Evolutionary conservation across 495 filamentous ascomycete genomes (phyloP).

Genomic region (Jackrogersella minutella): DNA sequence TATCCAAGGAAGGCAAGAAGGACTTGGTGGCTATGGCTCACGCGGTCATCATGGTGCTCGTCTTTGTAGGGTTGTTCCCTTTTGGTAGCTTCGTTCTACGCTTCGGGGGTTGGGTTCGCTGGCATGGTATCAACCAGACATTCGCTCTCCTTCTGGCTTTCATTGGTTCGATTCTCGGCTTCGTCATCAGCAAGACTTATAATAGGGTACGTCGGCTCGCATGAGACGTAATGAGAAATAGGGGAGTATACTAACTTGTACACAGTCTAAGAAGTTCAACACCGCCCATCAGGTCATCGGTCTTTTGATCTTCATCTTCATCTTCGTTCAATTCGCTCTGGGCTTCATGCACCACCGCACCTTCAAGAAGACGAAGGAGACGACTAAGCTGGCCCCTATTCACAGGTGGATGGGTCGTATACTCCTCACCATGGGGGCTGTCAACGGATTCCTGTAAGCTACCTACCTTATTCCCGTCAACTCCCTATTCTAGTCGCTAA

Average conservation of each 20-base stretch:
- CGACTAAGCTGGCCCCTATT: conserved; percentile 56
- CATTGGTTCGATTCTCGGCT: conserved; percentile 59
- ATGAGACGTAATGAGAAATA: neutral
- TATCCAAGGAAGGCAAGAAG: conserved; percentile 37
- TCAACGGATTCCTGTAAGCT: conserved; percentile 59
- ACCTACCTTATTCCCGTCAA: neutral
- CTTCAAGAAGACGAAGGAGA: conserved; percentile 53
- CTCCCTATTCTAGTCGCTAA: neutral
- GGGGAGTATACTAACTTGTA: conserved; percentile 5
- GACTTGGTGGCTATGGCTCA: conserved; percentile 52
- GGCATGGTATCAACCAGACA: conserved; percentile 59
- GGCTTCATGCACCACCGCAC: conserved; percentile 59
- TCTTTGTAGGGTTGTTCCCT: conserved; percentile 63
- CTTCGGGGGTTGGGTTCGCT: conserved; percentile 54
- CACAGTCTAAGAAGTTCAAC: conserved; percentile 59
- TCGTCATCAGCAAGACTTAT: conserved; percentile 59
- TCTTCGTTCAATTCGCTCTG: conserved; percentile 58
- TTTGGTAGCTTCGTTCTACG: conserved; percentile 61
- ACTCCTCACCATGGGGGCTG: conserved; percentile 57
- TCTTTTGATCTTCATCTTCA: conserved; percentile 56
- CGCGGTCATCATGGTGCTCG: conserved; percentile 60
- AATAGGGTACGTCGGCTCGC: conserved; percentile 53
- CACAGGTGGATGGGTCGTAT: conserved; percentile 62
- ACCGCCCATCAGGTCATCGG: conserved; percentile 68
- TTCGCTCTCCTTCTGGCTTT: conserved; percentile 54